These are phyloP conservation scores for Candida multigemmis DNA, from an alignment of 805 yeast species.

Conservation along the genomic window DNA sequence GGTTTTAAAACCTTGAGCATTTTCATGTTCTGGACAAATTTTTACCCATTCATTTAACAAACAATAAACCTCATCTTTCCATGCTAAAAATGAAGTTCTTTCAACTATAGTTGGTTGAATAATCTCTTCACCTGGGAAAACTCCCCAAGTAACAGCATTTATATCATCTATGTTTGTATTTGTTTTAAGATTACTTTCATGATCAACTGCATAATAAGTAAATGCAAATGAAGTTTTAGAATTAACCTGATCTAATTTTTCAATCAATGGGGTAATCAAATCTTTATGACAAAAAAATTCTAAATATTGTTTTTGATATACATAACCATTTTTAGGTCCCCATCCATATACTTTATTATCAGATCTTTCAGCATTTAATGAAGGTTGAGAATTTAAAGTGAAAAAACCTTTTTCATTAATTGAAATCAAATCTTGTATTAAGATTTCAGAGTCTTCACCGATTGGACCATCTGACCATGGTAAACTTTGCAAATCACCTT, in stretches of 20 bases:
- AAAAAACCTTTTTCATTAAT: conserved; percentile 62
- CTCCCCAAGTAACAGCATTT: conserved; percentile 98
- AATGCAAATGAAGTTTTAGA: conserved; percentile 28
- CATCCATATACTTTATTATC: conserved; percentile 73
- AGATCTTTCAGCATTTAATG: conserved; percentile 71
- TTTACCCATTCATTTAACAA: conserved; percentile 75
- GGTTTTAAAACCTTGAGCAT: conserved; percentile 21
- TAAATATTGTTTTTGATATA: conserved; percentile 88
- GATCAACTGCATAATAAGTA: conserved; percentile 71
- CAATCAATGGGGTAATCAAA: conserved; percentile 28
- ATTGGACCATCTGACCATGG: conserved; percentile 97
- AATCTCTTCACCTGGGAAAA: conserved; percentile 91
- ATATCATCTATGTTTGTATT: conserved; percentile 72
- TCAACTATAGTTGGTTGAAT: conserved; percentile 95
- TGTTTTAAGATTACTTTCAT: conserved; percentile 47
- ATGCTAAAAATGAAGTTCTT: conserved; percentile 82
- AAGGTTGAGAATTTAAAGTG: conserved; percentile 92
- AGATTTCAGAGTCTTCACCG: conserved; percentile 61
- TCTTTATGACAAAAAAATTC: conserved; percentile 72
- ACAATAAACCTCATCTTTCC: conserved; percentile 93
- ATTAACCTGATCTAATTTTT: conserved; percentile 38
- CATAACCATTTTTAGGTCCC: conserved; percentile 93
- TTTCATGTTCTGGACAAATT: conserved; percentile 33
- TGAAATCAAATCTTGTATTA: conserved; percentile 48
- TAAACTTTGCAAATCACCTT: conserved; percentile 61